Percentiles rank a stretch among this genome's conserved stretches.
phyloP scores from a whole-genome alignment of 2,329 filamentous ascomycete genomes.

The Aspergillus sp. region DNA sequence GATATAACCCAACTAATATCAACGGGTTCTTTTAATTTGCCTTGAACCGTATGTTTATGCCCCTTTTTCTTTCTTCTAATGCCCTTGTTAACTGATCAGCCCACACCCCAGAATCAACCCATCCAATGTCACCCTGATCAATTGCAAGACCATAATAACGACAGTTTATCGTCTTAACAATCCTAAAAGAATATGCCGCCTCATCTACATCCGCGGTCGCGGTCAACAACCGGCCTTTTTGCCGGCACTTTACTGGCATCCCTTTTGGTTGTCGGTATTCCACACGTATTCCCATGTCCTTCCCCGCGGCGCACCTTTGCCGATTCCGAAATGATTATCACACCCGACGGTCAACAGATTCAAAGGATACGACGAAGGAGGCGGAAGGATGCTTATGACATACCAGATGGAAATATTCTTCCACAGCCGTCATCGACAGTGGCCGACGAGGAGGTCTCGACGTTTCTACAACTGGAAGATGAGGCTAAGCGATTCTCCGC shows the following conservation, averaged over 20 bases:
- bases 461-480: slow-evolving; percentile 42
- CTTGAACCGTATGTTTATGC: not conserved
- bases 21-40: not conserved
- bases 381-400: slow-evolving; percentile 31
- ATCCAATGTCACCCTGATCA: slow-evolving; percentile 14
- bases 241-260: slow-evolving; percentile 86
- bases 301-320: slow-evolving; percentile 73
- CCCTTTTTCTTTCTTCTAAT: not conserved
- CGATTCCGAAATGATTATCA: slow-evolving; percentile 58
- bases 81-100: slow-evolving; percentile 3
- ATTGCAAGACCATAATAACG: not conserved
- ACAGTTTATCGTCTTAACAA: not conserved
- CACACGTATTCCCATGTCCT: slow-evolving; percentile 88
- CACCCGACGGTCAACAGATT: slow-evolving; percentile 44
- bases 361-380: slow-evolving; percentile 36
- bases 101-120: not conserved
- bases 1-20: not conserved
- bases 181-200: slow-evolving; percentile 63
- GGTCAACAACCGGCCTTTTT: slow-evolving; percentile 91
- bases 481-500: slow-evolving; percentile 42
- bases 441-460: slow-evolving; percentile 45
- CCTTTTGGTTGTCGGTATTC: slow-evolving; percentile 88
- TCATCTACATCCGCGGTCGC: slow-evolving; percentile 87
- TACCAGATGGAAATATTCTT: slow-evolving; percentile 15
- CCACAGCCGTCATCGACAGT: slow-evolving; percentile 17